phyloP scores from a whole-genome alignment of 2,329 filamentous ascomycete genomes.

The Aspergillus felis region DNA sequence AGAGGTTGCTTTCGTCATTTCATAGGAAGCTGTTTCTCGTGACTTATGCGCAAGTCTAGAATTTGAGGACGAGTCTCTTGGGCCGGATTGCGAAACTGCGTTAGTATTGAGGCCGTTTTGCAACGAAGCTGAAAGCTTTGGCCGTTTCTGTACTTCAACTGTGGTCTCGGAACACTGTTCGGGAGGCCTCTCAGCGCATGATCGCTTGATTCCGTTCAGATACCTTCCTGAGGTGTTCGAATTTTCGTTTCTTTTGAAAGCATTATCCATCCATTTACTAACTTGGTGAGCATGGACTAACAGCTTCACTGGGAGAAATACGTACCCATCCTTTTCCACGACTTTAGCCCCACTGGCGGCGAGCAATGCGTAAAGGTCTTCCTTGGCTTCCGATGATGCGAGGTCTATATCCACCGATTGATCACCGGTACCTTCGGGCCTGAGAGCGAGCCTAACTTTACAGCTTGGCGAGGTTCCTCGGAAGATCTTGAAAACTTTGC shows the following conservation, averaged over 20 bases:
- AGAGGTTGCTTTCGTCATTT: conserved; percentile 7
- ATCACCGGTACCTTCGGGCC: conserved; percentile 12
- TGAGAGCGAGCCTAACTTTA: conserved; percentile 29
- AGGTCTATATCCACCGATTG: conserved; percentile 29
- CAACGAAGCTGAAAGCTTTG: conserved; percentile 29
- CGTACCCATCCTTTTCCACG: conserved; percentile 23
- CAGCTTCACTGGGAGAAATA: not conserved
- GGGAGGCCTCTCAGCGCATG: conserved; percentile 2
- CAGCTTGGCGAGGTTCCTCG: conserved; percentile 18
- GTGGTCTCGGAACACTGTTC: conserved; percentile 7
- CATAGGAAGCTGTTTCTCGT: conserved; percentile 2
- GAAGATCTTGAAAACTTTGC: conserved; percentile 17
- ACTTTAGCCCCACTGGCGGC: conserved; percentile 9
- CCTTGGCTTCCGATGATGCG: conserved; percentile 15
- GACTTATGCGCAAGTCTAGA: conserved; percentile 2
- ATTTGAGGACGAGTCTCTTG: not conserved
- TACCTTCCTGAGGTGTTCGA: not conserved
- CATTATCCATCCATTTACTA: conserved; percentile 33
- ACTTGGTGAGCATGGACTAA: conserved; percentile 5
- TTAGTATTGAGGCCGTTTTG: conserved; percentile 18
- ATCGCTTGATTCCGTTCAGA: conserved; percentile 13
- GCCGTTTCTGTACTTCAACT: conserved; percentile 18
- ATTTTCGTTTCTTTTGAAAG: conserved; percentile 19
- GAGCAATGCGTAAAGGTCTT: conserved; percentile 17
- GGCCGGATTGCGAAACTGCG: not conserved